Evolutionary conservation across 495 filamentous ascomycete species (phyloP), one percentile per base, ranked within the genome.

Genomic region (Neurospora sp.): DNA sequence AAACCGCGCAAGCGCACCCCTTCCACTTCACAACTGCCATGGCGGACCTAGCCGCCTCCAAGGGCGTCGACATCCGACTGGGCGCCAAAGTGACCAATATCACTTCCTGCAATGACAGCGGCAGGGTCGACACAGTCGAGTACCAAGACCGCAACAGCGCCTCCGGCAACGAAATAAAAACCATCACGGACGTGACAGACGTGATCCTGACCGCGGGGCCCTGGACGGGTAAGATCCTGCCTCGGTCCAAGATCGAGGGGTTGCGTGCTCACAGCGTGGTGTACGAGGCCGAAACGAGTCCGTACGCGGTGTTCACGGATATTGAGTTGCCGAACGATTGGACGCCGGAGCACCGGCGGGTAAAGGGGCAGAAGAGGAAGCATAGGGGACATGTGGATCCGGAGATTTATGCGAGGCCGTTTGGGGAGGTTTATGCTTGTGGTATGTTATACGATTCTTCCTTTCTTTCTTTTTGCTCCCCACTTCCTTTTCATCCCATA

Each of bases 1-100:
- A 88, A 73, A 98, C 96, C 2, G 93, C 96, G 3, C 96, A 98
- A 80, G 96, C 98, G 7, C 96, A 98, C 80, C 96, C 96, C 2
- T 94, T 93, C 78, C 90, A 92, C 31, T 98, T 99, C 77, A 99
- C 95, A 4, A 97, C 89, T 0, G 87, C 92, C 4, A 96, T 99
- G 80, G 93, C 93, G 12, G 87, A 88, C 44, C 86, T 99, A 20
- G 94, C 95, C 10, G 85, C 87, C 74, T 89, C 94, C 73, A 89
- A 87, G 74, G 95, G 95, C 10, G 91, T 88, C 35, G 87, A 91
- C 62, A 88, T 98, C 71, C 85, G 90, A 35, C 76, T 92, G 39
- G 92, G 92, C 12, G 87, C 88, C 10, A 82, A 81, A 72, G 85
- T 86, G 5, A 93, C 81, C 18, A 81, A 78, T 62, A 82, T 86